Base-by-base conservation (phyloP, 2,329 filamentous ascomycete genomes). In the Ophiostoma pallidulum region DNA sequence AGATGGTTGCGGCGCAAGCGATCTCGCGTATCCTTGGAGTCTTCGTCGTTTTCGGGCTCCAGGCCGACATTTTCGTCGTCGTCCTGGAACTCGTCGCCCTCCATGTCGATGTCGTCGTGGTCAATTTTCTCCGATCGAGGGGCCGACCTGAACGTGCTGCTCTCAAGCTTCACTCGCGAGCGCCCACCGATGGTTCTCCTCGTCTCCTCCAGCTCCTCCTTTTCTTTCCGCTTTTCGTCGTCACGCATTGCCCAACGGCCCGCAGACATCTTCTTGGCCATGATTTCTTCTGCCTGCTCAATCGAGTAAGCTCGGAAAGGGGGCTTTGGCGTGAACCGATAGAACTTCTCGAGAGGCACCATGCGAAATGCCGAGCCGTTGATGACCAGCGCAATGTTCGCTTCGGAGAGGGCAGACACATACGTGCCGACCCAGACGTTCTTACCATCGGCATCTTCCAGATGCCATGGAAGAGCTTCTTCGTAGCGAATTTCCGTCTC, bases 371-470 rank as follows among this genome's bases (percentile, higher is more conserved):
- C 79, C 2, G 73, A 73, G 9, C 79, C 75, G 32, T 80, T 76
- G 29, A 88, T 83, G 37, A 87, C 75, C 33, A 91, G 76, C 46
- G 94, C 83, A 54, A 94, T 83, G 43, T 89, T 86, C 44, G 86
- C 82, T 58, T 91, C 83, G 0, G 91, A 95, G 32, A 97, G 74
- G 16, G 89, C 86, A 22, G 85, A 84, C 58, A 97, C 86, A 57
- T 97, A 96, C 48, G 82, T 85, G 38, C 90, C 92, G 29, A 92
- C 82, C 88, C 90, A 97, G 3, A 86, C 85, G 58, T 95, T 91
- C 64, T 91, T 95, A 54, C 89, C 88, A 59, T 98, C 91, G 35
- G 90, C 94, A 63, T 98, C 92, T 62, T 98, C 92, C 31, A 98
- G 66, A 62, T 96, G 90, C 92, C 92, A 98, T 6, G 92, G 92